A percentile compares a stretch with the other conserved stretches of the same genome.
Evolutionary conservation across 2,329 filamentous ascomycete genomes (phyloP).

Genomic region (Alternaria gaisen): DNA sequence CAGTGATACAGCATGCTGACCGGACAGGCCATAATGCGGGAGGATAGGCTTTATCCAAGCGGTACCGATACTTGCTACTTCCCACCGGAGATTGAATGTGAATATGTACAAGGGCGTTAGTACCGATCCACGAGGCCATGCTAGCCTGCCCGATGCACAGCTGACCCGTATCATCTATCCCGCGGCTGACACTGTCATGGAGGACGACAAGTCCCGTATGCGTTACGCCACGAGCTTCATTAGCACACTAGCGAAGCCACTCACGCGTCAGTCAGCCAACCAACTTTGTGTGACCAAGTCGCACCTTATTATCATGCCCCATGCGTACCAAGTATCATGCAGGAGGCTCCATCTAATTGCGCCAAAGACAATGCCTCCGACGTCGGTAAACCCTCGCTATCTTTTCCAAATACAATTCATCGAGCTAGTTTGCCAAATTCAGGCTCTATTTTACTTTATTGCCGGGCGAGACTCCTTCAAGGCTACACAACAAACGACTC

Average conservation of each 20-base stretch:
- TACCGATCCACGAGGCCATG: conserved; percentile 19
- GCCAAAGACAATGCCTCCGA: conserved; percentile 22
- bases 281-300: conserved; percentile 27
- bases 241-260: conserved; percentile 18
- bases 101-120: conserved; percentile 24
- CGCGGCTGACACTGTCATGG: conserved; percentile 17
- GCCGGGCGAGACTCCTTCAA: conserved; percentile 30
- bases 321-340: conserved; percentile 26
- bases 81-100: conserved; percentile 14
- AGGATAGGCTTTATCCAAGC: conserved; percentile 13
- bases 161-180: conserved; percentile 28
- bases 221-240: conserved; percentile 20
- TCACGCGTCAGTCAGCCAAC: conserved; percentile 16
- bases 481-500: conserved; percentile 29
- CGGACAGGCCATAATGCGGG: conserved; percentile 9
- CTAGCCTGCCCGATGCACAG: conserved; percentile 27
- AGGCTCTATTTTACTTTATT: conserved; percentile 32
- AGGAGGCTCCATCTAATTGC: conserved; percentile 25
- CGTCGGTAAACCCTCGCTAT: conserved; percentile 15
- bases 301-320: conserved; percentile 21
- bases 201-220: conserved; percentile 13
- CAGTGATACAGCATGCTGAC: conserved; percentile 27
- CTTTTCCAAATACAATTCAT: conserved; percentile 12
- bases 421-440: conserved; percentile 28
- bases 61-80: conserved; percentile 17